Percentiles rank a stretch among this genome's conserved stretches.
These are phyloP conservation scores for Pleurotus eryngii DNA, from an alignment of 768 basidiomycete genomes.

Conservation along the genomic window DNA sequence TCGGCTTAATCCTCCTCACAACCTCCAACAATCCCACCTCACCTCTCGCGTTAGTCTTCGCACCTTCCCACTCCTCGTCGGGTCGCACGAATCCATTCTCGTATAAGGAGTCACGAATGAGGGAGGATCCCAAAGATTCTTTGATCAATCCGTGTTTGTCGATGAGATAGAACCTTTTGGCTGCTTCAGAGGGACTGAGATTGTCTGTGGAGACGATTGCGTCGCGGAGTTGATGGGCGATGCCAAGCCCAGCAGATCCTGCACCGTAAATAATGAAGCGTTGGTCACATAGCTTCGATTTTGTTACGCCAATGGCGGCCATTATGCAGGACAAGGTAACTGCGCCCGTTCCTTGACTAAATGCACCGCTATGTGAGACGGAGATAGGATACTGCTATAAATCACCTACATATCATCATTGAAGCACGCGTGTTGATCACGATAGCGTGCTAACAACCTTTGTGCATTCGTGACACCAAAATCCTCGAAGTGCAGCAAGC, in stretches of 20 bases:
- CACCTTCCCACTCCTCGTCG: conserved; percentile 52
- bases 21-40: conserved; percentile 62
- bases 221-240: conserved; percentile 71
- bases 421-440: conserved; percentile 61
- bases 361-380: neutral
- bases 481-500: conserved; percentile 82
- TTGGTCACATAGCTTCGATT: conserved; percentile 64
- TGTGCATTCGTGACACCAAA: conserved; percentile 80
- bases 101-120: conserved; percentile 42
- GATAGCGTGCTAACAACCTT: conserved; percentile 58
- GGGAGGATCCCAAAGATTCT: conserved; percentile 35
- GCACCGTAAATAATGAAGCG: conserved; percentile 78
- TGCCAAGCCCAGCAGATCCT: conserved; percentile 81
- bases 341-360: conserved; percentile 72
- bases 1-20: conserved; percentile 70
- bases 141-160: conserved; percentile 67
- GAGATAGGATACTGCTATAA: neutral
- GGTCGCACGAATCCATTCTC: conserved; percentile 49
- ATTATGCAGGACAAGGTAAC: conserved; percentile 70
- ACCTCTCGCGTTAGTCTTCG: conserved; percentile 31
- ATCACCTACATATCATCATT: conserved; percentile 77
- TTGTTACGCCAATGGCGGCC: conserved; percentile 66
- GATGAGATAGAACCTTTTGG: conserved; percentile 65
- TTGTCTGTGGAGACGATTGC: conserved; percentile 62
- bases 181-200: conserved; percentile 55